Percentiles rank a stretch among this genome's conserved stretches.
These are phyloP conservation scores for Schwanniomyces sp. DNA, from an alignment of 805 yeast species.

Conservation along the genomic window DNA sequence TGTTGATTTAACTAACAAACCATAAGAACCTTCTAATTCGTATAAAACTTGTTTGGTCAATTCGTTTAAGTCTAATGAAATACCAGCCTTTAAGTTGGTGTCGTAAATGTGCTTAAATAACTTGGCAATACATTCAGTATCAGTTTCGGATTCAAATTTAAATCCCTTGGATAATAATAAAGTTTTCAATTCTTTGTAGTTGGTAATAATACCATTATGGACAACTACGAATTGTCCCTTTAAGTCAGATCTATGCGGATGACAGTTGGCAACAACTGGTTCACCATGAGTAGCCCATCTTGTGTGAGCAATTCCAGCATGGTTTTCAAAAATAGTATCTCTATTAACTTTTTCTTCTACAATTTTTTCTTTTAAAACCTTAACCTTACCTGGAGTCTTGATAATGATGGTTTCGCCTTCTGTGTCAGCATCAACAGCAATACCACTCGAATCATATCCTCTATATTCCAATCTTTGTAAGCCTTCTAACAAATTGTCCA, in stretches of 20 bases:
- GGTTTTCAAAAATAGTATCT: slow-evolving; percentile 69
- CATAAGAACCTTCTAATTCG: slow-evolving; percentile 97
- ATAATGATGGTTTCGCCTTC: slow-evolving; percentile 68
- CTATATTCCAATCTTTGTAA: slow-evolving; percentile 87
- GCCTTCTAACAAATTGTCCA: slow-evolving; percentile 86
- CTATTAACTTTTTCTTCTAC: slow-evolving; percentile 51
- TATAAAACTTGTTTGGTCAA: slow-evolving; percentile 88
- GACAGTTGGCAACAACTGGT: slow-evolving; percentile 84
- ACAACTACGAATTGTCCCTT: slow-evolving; percentile 85
- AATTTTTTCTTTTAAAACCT: slow-evolving; percentile 69
- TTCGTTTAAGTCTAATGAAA: slow-evolving; percentile 83
- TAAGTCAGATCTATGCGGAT: slow-evolving; percentile 91
- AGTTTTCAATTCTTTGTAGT: slow-evolving; percentile 87
- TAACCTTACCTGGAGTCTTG: slow-evolving; percentile 91
- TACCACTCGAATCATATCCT: slow-evolving; percentile 97
- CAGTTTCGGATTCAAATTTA: slow-evolving; percentile 88
- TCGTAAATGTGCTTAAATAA: slow-evolving; percentile 89
- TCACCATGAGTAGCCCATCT: slow-evolving; percentile 99
- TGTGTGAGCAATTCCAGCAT: slow-evolving; percentile 97
- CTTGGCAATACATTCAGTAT: slow-evolving; percentile 97
- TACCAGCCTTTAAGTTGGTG: slow-evolving; percentile 67
- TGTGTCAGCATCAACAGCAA: slow-evolving; percentile 89
- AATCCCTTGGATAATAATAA: slow-evolving; percentile 78
- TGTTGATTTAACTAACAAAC: slow-evolving; percentile 84
- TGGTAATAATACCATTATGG: slow-evolving; percentile 98